Conservation (phyloP, 164 flowering plant species). For the Chloranthus sessilifolius region DNA sequence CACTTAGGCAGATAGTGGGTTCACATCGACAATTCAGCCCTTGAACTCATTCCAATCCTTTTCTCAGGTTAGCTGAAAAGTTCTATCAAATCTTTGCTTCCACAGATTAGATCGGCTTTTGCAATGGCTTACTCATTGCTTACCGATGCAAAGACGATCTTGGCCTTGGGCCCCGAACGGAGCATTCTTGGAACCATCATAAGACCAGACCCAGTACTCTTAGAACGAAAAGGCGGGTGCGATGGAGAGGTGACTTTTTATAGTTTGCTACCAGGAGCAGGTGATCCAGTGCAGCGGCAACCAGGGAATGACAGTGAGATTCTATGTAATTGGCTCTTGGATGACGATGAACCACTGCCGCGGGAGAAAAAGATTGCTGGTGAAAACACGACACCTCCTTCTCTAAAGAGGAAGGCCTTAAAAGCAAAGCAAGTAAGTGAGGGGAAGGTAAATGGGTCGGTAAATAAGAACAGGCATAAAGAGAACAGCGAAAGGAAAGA, state of each 20-base stretch:
- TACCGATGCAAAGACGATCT: conserved; percentile 59
- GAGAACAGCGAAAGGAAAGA: conserved; percentile 31
- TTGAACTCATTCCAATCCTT: no score
- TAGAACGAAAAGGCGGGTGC: conserved; percentile 79
- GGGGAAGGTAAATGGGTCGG: conserved; percentile 28
- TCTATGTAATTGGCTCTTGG: conserved; percentile 69
- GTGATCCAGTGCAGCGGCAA: conserved; percentile 36
- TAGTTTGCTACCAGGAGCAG: conserved; percentile 76
- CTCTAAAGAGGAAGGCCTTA: conserved; percentile 40
- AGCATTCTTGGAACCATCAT: conserved; percentile 92
- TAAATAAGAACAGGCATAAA: conserved; percentile 6
- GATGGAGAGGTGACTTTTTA: conserved; percentile 59
- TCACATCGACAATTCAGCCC: no score
- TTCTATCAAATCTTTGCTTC: background rate
- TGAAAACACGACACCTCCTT: conserved; percentile 17
- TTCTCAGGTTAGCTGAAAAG: no score
- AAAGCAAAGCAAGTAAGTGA: conserved; percentile 25
- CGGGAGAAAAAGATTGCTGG: conserved; percentile 32
- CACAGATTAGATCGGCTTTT: conserved; percentile 88
- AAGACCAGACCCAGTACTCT: conserved; percentile 70
- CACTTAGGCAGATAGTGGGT: no score
- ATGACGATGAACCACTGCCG: conserved; percentile 63
- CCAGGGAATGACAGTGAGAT: conserved; percentile 38
- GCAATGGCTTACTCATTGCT: conserved; percentile 66
- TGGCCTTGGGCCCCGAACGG: conserved; percentile 57